These are phyloP conservation scores for Pseudocercospora musae DNA, from an alignment of 2,329 filamentous ascomycete species.

Conservation along the genomic window DNA sequence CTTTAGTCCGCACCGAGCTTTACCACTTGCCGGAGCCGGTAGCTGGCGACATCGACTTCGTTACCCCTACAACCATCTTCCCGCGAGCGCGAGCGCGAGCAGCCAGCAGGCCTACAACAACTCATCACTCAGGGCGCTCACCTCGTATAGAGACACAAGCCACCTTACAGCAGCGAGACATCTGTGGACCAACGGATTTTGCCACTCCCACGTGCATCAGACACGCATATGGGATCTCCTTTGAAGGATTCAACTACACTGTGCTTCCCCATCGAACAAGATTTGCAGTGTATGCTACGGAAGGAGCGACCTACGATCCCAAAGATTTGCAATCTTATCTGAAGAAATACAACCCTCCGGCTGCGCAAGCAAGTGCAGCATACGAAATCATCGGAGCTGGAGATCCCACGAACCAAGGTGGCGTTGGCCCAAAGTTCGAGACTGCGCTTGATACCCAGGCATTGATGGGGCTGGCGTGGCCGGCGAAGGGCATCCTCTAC, in stretches of 20 bases:
- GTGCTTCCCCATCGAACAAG: conserved; percentile 24
- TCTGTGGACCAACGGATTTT: conserved; percentile 17
- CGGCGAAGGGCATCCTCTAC: conserved; percentile 24
- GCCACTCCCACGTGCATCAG: conserved; percentile 24
- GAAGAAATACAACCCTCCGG: conserved; percentile 21
- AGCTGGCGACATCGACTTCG: conserved; percentile 18
- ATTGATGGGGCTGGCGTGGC: conserved; percentile 23
- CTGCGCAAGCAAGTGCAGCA: conserved; percentile 17
- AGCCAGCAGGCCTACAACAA: not conserved
- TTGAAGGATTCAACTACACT: conserved; percentile 19
- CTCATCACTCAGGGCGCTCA: no score
- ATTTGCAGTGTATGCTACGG: conserved; percentile 27
- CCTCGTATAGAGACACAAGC: no score
- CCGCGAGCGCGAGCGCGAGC: conserved; percentile 11
- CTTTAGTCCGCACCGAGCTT: conserved; percentile 19
- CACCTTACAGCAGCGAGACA: conserved; percentile 7
- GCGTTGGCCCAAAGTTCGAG: conserved; percentile 25
- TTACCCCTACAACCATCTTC: conserved; percentile 24
- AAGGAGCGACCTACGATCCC: conserved; percentile 23
- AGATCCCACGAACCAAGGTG: conserved; percentile 14
- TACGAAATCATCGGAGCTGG: conserved; percentile 22
- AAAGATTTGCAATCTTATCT: conserved; percentile 22
- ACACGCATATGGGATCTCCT: conserved; percentile 23
- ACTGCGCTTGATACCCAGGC: conserved; percentile 24
- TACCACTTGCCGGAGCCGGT: conserved; percentile 21